These are phyloP conservation scores for Musa acuminata DNA, from an alignment of 176 grass and related monocot genomes.

Conservation along the genomic window DNA sequence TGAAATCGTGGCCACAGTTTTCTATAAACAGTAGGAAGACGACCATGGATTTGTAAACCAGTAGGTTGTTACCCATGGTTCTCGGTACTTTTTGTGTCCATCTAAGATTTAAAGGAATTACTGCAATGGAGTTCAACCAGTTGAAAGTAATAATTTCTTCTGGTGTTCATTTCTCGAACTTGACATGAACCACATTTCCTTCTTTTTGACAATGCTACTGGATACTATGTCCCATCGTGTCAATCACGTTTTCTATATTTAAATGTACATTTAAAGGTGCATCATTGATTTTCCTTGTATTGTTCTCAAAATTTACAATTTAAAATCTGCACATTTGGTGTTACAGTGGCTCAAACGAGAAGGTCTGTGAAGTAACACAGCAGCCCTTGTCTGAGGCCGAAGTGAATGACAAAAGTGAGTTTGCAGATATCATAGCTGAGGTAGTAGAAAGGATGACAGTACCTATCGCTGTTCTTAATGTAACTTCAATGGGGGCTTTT, in stretches of 20 bases:
- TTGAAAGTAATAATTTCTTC: not conserved
- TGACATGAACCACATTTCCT: not conserved
- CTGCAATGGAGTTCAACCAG: not conserved
- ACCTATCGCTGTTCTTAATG: constrained; percentile 68
- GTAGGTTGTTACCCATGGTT: no score
- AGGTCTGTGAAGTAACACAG: constrained; percentile 70
- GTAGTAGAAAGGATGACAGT: constrained; percentile 47
- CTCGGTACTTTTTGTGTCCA: no score
- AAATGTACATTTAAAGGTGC: not conserved
- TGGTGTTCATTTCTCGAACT: not conserved
- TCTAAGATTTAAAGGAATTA: not conserved
- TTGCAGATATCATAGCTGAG: constrained; percentile 58
- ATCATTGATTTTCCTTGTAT: not conserved
- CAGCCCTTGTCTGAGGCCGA: constrained; percentile 54
- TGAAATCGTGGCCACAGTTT: not conserved
- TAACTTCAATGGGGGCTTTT: constrained; percentile 82
- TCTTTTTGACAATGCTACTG: not conserved
- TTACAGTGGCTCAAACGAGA: constrained; percentile 63
- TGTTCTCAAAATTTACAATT: no score
- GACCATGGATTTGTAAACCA: no score
- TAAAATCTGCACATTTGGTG: not conserved
- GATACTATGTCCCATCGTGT: not conserved
- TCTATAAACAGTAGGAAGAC: not conserved
- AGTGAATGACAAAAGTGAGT: constrained; percentile 65
- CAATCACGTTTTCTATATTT: not conserved